Conservation (phyloP, 2,329 filamentous ascomycete species). For the Epichloe sibirici region DNA sequence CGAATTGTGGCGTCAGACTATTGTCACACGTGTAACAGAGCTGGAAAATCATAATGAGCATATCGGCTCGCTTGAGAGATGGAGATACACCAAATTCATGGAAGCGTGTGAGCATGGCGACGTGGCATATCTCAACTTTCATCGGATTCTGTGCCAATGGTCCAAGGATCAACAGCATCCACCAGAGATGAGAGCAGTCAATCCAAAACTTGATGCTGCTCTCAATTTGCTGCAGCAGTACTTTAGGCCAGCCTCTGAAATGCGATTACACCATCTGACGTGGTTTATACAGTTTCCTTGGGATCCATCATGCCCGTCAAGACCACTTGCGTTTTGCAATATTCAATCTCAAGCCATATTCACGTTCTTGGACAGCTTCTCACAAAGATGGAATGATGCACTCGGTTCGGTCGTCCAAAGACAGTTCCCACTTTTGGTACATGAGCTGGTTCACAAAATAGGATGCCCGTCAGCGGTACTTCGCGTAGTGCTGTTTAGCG, state of each 20-base stretch:
- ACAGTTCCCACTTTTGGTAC: slow-evolving; percentile 16
- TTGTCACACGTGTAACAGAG: neutral
- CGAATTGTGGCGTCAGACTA: neutral
- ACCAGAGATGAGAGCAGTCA: slow-evolving; percentile 8
- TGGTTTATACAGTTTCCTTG: slow-evolving; percentile 1
- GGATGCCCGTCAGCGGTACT: slow-evolving; percentile 15
- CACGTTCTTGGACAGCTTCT: slow-evolving; percentile 14
- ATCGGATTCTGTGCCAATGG: slow-evolving; percentile 53
- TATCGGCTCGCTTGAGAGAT: slow-evolving; percentile 25
- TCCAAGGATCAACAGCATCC: slow-evolving; percentile 25
- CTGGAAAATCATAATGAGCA: neutral
- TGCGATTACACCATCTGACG: neutral
- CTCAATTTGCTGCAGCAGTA: slow-evolving; percentile 8
- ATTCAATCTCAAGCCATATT: slow-evolving; percentile 5
- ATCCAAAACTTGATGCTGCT: slow-evolving; percentile 10
- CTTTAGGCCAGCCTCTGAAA: neutral
- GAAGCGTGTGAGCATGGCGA: slow-evolving; percentile 46
- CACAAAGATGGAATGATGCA: slow-evolving; percentile 11
- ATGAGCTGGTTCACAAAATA: slow-evolving; percentile 13
- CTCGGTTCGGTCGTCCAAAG: slow-evolving; percentile 8
- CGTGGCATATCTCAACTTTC: slow-evolving; percentile 50
- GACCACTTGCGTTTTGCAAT: neutral
- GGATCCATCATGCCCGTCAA: neutral
- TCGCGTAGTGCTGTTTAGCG: slow-evolving; percentile 17
- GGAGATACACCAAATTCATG: slow-evolving; percentile 40